A percentile compares a stretch with the other conserved stretches of the same genome.
Conservation (phyloP, 108 stramenopile species). For the Fragilaria crotonensis region DNA sequence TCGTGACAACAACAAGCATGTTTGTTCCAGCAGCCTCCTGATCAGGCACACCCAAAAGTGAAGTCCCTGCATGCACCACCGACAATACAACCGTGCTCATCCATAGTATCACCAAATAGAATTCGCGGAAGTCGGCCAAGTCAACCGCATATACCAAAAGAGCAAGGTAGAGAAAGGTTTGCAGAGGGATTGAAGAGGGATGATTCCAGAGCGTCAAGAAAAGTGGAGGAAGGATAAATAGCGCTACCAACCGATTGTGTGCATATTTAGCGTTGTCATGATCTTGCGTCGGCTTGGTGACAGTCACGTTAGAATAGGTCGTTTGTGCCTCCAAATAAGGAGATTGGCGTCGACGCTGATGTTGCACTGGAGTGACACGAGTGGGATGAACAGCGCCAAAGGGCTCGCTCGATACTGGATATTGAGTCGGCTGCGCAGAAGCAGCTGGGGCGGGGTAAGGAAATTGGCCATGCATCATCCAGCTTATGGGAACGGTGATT, state of each 20-base stretch:
- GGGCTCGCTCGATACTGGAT: background rate
- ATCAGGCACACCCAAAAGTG: conserved; percentile 29
- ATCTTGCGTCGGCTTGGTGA: background rate
- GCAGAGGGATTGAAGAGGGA: conserved; percentile 37
- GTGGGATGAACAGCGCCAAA: background rate
- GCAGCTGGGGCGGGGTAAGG: too few relatives aligned
- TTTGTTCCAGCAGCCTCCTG: conserved; percentile 8
- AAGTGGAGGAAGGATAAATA: conserved; percentile 41
- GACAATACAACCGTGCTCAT: conserved; percentile 34
- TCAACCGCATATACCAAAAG: conserved; percentile 52
- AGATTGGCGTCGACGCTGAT: background rate
- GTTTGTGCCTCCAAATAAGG: background rate
- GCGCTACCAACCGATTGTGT: conserved; percentile 30
- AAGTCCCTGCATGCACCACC: conserved; percentile 26
- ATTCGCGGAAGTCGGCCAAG: conserved; percentile 49
- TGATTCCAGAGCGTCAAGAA: conserved; percentile 42
- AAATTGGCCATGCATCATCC: too few relatives aligned
- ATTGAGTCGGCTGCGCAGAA: too few relatives aligned
- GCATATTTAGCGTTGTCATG: conserved; percentile 6
- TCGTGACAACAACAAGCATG: conserved; percentile 18
- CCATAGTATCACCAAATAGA: conserved; percentile 36
- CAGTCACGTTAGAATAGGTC: background rate
- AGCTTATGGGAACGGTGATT: too few relatives aligned
- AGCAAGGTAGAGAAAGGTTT: conserved; percentile 28
- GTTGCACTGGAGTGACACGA: background rate